phyloP scores from a whole-genome alignment of 1,284 basidiomycete genomes.

The Marasmius tenuissimus region DNA sequence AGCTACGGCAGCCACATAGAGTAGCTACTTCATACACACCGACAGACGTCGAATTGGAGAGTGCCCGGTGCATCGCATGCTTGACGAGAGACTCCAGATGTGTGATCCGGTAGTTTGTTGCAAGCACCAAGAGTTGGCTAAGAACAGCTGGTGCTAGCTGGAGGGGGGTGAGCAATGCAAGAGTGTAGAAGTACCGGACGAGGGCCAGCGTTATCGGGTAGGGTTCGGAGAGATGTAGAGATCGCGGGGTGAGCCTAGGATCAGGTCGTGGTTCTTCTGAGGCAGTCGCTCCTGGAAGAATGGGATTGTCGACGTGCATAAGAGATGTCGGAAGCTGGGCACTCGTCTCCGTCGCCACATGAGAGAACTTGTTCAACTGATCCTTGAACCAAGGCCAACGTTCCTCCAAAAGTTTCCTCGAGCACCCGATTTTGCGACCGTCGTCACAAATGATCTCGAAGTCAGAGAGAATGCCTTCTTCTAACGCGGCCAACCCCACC shows the following conservation, averaged over 20 bases:
- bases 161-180: constrained; percentile 82
- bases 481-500: constrained; percentile 75
- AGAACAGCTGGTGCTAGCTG: constrained; percentile 90
- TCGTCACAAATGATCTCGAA: constrained; percentile 93
- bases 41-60: constrained; percentile 83
- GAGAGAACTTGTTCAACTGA: constrained; percentile 59
- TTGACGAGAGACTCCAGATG: constrained; percentile 80
- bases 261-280: constrained; percentile 49
- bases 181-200: constrained; percentile 91
- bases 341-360: constrained; percentile 52
- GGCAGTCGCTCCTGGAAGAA: constrained; percentile 48
- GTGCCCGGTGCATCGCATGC: constrained; percentile 88
- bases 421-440: constrained; percentile 80
- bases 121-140: constrained; percentile 82
- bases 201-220: constrained; percentile 88
- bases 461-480: constrained; percentile 76
- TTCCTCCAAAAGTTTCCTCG: constrained; percentile 78
- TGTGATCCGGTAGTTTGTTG: constrained; percentile 79
- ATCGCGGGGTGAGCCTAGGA: constrained; percentile 76
- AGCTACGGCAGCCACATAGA: constrained; percentile 81
- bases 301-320: constrained; percentile 59
- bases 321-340: constrained; percentile 57
- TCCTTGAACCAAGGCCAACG: constrained; percentile 94
- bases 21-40: constrained; percentile 94
- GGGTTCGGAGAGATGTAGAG: constrained; percentile 83